Percentiles rank a stretch among this genome's conserved stretches.
Conservation (phyloP, 805 yeast species). For the Starmerella davenportii region DNA sequence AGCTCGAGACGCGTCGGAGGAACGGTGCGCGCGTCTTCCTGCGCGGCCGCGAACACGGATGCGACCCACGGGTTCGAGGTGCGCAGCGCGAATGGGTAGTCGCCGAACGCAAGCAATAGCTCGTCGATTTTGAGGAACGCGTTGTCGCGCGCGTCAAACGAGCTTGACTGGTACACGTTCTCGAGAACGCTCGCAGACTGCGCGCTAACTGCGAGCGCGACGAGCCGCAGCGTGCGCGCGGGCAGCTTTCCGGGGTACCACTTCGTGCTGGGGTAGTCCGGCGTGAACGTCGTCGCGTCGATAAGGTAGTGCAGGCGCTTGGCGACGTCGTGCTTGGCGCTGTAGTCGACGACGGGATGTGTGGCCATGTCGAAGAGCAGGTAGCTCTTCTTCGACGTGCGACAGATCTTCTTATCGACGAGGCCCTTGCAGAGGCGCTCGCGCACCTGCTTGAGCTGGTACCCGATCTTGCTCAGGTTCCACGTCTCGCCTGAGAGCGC, state of each 20-base stretch:
- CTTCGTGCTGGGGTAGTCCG: constrained; percentile 35
- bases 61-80: constrained; percentile 26
- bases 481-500: constrained; percentile 85
- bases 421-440: constrained; percentile 91
- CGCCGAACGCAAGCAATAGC: constrained; percentile 59
- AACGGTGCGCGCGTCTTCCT: constrained; percentile 26
- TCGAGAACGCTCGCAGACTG: constrained; percentile 95
- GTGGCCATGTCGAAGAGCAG: constrained; percentile 96
- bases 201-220: constrained; percentile 70
- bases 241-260: constrained; percentile 55
- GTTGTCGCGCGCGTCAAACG: constrained; percentile 76
- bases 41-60: constrained; percentile 35
- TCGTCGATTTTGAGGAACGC: constrained; percentile 94
- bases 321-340: constrained; percentile 65
- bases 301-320: constrained; percentile 53
- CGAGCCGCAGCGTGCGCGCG: constrained; percentile 55
- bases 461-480: constrained; percentile 85
- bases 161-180: constrained; percentile 53
- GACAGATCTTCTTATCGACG: constrained; percentile 88
- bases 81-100: constrained; percentile 58
- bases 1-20: constrained; percentile 57
- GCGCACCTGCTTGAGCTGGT: constrained; percentile 92
- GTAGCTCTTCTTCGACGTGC: constrained; percentile 91
- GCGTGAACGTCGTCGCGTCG: constrained; percentile 41
- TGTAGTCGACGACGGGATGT: constrained; percentile 79